Percentiles rank a stretch among this genome's conserved stretches.
Conservation (phyloP, 129 eudicot genomes). For the Arctium minus region DNA sequence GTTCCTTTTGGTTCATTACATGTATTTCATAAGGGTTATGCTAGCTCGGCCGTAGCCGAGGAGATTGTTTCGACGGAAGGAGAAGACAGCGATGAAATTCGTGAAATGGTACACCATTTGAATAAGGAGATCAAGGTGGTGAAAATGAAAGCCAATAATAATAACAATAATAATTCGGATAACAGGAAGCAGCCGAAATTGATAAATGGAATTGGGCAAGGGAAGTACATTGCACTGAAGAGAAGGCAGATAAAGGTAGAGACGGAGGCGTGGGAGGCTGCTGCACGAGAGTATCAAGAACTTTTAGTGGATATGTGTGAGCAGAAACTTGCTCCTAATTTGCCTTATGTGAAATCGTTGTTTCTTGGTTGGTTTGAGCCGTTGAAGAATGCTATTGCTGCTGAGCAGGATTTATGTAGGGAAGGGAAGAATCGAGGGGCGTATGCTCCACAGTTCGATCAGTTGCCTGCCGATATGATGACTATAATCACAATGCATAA, state of each 20-base stretch:
- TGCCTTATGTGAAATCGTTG: conserved; percentile 92
- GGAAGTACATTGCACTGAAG: conserved; percentile 54
- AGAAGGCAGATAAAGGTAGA: conserved; percentile 74
- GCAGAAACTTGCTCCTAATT: conserved; percentile 93
- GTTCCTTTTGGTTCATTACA: conserved; percentile 6
- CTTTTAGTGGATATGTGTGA: conserved; percentile 90
- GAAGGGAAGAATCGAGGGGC: conserved; percentile 54
- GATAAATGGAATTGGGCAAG: conserved; percentile 58
- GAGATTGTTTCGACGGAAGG: conserved; percentile 63
- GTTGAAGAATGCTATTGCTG: conserved; percentile 62
- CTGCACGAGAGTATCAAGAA: conserved; percentile 90
- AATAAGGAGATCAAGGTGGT: conserved; percentile 30
- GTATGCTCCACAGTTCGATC: conserved; percentile 67
- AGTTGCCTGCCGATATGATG: conserved; percentile 95
- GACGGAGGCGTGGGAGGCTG: conserved; percentile 90
- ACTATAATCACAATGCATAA: conserved; percentile 92
- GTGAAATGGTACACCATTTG: conserved; percentile 52
- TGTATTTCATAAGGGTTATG: conserved; percentile 33
- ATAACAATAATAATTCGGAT: background rate
- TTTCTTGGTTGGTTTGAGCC: conserved; percentile 99
- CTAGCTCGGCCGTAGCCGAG: conserved; percentile 53
- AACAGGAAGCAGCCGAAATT: conserved; percentile 28
- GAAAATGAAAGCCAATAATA: background rate
- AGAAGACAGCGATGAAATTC: conserved; percentile 69
- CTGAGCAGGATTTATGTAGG: conserved; percentile 72